phyloP scores from a whole-genome alignment of 768 basidiomycete species.

The Kwoniella mangroviensis region DNA sequence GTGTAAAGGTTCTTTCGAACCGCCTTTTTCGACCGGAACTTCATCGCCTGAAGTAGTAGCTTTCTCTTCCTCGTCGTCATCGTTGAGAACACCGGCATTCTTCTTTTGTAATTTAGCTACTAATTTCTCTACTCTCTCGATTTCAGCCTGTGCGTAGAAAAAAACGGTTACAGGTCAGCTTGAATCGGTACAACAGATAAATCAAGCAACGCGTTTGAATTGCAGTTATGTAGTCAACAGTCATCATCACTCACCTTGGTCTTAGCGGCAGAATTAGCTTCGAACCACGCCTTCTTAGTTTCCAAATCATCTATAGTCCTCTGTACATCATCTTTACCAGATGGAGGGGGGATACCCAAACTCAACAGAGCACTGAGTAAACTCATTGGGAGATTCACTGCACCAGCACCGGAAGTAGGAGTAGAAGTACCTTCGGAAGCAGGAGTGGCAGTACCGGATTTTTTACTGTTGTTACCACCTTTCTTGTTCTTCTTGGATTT shows the following conservation, averaged over 20 bases:
- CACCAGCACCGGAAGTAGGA: slow-evolving; percentile 50
- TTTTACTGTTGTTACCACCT: slow-evolving; percentile 50
- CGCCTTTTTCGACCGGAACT: slow-evolving; percentile 31
- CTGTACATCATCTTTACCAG: slow-evolving; percentile 72
- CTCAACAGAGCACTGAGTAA: slow-evolving; percentile 84
- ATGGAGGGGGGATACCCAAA: slow-evolving; percentile 88
- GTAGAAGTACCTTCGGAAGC: slow-evolving; percentile 56
- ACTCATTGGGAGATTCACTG: slow-evolving; percentile 76
- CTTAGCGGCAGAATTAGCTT: slow-evolving; percentile 76
- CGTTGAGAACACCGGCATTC: slow-evolving; percentile 30
- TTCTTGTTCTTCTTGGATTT: slow-evolving; percentile 66
- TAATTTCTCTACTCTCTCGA: slow-evolving; percentile 55
- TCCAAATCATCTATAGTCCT: slow-evolving; percentile 87
- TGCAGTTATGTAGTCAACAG: too few species aligned
- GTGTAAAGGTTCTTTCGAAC: slow-evolving; percentile 52
- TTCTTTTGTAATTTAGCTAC: slow-evolving; percentile 57
- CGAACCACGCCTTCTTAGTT: slow-evolving; percentile 92
- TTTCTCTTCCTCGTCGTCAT: slow-evolving; percentile 30
- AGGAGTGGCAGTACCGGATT: slow-evolving; percentile 45
- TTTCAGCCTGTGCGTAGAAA: slow-evolving; percentile 42
- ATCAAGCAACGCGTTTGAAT: too few species aligned
- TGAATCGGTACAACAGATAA: background rate
- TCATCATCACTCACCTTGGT: slow-evolving; percentile 48
- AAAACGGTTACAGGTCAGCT: slow-evolving; percentile 13
- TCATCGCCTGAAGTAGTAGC: slow-evolving; percentile 27